Evolutionary conservation across 1,139 yeast species (phyloP).

Genomic region (Protomyces inouyei): DNA sequence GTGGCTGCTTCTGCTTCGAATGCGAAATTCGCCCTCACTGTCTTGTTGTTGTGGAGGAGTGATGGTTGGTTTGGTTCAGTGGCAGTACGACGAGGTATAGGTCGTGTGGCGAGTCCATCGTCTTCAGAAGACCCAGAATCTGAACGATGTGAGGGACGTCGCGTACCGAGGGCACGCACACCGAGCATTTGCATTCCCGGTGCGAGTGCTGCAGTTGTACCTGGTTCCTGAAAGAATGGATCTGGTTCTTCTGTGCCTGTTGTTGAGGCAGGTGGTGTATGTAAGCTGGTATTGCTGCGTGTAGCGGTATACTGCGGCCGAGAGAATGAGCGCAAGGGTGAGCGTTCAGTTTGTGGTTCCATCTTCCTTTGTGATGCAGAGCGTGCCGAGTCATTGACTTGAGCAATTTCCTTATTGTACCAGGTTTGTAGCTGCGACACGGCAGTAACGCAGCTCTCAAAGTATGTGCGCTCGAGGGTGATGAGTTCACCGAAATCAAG

Average conservation of each 20-base stretch:
- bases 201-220: neutral
- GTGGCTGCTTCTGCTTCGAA: constrained; percentile 33
- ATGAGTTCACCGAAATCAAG: constrained; percentile 32
- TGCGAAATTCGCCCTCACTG: constrained; percentile 31
- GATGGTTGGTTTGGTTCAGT: constrained; percentile 7
- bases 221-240: neutral
- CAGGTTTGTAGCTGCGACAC: constrained; percentile 28
- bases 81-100: neutral
- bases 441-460: constrained; percentile 30
- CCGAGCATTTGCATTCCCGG: neutral
- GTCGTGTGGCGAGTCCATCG: neutral
- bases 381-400: neutral
- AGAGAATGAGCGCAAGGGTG: neutral
- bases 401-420: neutral
- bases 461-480: constrained; percentile 33
- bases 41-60: constrained; percentile 23
- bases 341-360: neutral
- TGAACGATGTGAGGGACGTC: neutral
- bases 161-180: neutral
- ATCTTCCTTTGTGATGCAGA: neutral
- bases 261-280: neutral
- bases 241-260: neutral
- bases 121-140: neutral
- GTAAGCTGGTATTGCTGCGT: neutral
- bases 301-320: neutral